Percentiles rank a stretch among this genome's conserved stretches.
Evolutionary conservation across 768 basidiomycete species (phyloP).

Genomic region (Lenzites betulinus): DNA sequence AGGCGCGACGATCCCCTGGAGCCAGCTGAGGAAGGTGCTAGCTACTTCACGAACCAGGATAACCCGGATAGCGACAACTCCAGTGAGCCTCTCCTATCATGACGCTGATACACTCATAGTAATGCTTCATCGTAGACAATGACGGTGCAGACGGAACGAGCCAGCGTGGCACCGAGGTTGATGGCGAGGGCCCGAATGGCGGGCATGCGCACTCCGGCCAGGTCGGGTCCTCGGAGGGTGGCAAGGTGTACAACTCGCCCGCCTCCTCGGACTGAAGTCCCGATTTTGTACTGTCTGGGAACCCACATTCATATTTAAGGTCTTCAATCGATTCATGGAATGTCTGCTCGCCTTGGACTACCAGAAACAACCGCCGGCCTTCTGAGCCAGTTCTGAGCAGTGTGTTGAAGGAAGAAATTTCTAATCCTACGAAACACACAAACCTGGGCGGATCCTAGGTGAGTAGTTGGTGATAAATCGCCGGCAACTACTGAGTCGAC

Average conservation of each 20-base stretch:
- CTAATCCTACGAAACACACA: no score
- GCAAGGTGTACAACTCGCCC: constrained; percentile 15
- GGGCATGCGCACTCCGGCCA: constrained; percentile 11
- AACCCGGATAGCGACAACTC: not conserved
- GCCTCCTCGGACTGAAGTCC: not conserved
- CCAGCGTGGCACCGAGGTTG: not conserved
- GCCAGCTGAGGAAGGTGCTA: not conserved
- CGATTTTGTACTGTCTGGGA: no score
- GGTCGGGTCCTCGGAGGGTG: constrained; percentile 13
- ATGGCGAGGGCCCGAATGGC: constrained; percentile 3
- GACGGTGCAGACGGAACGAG: constrained; percentile 14
- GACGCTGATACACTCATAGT: not conserved
- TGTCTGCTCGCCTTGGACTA: no score
- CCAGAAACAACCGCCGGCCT: no score
- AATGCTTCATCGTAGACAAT: not conserved
- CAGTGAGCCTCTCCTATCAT: not conserved
- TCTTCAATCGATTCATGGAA: no score
- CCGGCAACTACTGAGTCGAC: no score
- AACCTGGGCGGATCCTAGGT: no score
- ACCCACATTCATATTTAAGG: no score
- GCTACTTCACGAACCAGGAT: not conserved
- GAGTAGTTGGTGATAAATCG: no score
- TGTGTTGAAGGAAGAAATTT: no score
- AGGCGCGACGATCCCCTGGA: not conserved
- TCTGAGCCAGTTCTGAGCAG: no score